Conservation (phyloP, 2,329 filamentous ascomycete species). For the Colletotrichum ledebouriae region DNA sequence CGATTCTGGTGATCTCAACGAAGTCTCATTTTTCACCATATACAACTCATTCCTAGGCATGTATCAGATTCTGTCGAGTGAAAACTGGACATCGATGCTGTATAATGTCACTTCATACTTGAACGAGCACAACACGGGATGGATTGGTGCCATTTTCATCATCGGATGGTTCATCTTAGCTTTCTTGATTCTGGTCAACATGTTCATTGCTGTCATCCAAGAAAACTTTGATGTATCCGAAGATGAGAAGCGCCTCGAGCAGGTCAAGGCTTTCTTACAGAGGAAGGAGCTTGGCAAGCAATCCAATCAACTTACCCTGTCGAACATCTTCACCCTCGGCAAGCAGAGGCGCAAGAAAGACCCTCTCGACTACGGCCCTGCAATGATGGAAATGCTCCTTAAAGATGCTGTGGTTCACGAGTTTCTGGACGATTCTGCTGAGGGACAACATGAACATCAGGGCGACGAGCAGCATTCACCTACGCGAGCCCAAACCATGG, state of each 20-base stretch:
- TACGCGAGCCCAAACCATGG: conserved; percentile 48
- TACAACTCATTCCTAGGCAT: conserved; percentile 97
- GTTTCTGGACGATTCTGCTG: conserved; percentile 84
- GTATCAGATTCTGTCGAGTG: conserved; percentile 96
- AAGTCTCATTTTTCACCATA: conserved; percentile 87
- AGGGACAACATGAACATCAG: conserved; percentile 54
- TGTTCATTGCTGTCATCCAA: conserved; percentile 99
- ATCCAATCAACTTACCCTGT: conserved; percentile 81
- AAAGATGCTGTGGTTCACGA: conserved; percentile 96
- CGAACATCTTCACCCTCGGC: conserved; percentile 76
- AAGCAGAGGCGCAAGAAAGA: conserved; percentile 76
- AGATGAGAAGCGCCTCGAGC: conserved; percentile 96
- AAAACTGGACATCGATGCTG: conserved; percentile 92
- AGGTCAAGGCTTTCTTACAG: conserved; percentile 94
- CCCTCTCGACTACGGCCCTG: conserved; percentile 90
- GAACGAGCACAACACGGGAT: conserved; percentile 77
- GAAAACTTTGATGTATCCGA: conserved; percentile 99
- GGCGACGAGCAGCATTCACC: conserved; percentile 52
- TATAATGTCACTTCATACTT: conserved; percentile 84
- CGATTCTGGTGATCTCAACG: conserved; percentile 70
- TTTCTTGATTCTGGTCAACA: conserved; percentile 97
- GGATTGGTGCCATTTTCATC: conserved; percentile 92
- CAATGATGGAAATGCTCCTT: conserved; percentile 94
- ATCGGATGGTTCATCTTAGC: conserved; percentile 96
- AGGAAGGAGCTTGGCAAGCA: conserved; percentile 85